Base-by-base conservation (phyloP, 2,329 filamentous ascomycete genomes). In the Sporothrix sp. region DNA sequence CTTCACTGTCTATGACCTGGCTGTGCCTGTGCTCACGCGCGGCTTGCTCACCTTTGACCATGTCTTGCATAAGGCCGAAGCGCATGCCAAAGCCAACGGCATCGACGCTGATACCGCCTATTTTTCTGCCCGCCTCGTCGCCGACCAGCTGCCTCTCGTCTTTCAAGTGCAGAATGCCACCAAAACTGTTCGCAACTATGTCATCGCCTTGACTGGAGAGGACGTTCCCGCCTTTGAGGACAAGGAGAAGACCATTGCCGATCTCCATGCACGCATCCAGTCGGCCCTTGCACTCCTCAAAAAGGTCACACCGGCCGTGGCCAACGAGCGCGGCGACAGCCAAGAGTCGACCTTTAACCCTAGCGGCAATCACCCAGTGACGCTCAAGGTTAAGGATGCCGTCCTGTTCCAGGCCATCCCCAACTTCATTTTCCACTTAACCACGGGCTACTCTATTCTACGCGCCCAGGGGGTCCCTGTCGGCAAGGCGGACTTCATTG, bases 361-460 rank as follows among this genome's bases (percentile, higher is more conserved):
- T 7, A 32, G 49, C 3, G 49, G 49, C 13, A 13, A n/a, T 3
- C 7, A 33, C 27, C 30, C 36, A 4, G 43, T 52, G 10, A 55
- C 49, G 14, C 42, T 59, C 25, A 56, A 54, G 16, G 57, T 52
- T 9, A 51, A 57, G 40, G 61, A 66, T 0, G 79, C 76, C 53
- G 57, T 76, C 9, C 53, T 67, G 20, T 59, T 60, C 2, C 73
- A 70, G 60, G 68, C 62, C 6, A 54, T 81, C 33, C 77, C 78
- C 9, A 81, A 82, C 59, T 71, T 81, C 58, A 78, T 70, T 61
- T 84, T 84, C 61, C 80, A 84, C 58, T 54, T 75, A 5, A 68
- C 53, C 2, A 78, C 70, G 5, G 73, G 73, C 11, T 83, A 83
- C 63, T 68, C 62, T 1, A 74, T 84, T 46, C 58, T 83, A 58